A percentile compares a stretch with the other conserved stretches of the same genome.
Evolutionary conservation across 192 early-diverging fungal genomes (phyloP).

Genomic region (Coemansia umbellata): DNA sequence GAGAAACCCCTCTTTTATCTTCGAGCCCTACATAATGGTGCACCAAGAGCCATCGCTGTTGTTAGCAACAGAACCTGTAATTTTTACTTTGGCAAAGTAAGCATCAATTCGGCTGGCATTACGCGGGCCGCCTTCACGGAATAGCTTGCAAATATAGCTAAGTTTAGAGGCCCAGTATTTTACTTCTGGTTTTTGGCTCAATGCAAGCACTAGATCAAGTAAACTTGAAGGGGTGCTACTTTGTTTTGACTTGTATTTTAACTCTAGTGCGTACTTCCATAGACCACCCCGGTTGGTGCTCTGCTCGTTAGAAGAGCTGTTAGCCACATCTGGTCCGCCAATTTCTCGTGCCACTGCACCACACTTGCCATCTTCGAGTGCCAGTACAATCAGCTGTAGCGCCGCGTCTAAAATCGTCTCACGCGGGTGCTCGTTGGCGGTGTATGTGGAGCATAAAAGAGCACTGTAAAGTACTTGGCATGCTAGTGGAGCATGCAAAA

Average conservation of each 20-base stretch:
- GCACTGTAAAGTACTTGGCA: slow-evolving; percentile 77
- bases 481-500: slow-evolving; percentile 71
- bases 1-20: too few species aligned
- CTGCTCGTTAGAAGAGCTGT: not conserved
- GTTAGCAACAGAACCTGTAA: too few species aligned
- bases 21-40: too few species aligned
- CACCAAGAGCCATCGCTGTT: too few species aligned
- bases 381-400: slow-evolving; percentile 76
- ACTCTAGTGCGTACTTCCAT: slow-evolving; percentile 49
- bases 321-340: slow-evolving; percentile 17
- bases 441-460: slow-evolving; percentile 68
- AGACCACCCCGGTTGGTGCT: slow-evolving; percentile 33
- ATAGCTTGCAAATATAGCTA: slow-evolving; percentile 62
- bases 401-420: slow-evolving; percentile 79
- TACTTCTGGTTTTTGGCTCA: slow-evolving; percentile 65
- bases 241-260: slow-evolving; percentile 36
- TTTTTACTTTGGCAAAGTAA: slow-evolving; percentile 40
- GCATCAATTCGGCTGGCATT: slow-evolving; percentile 47
- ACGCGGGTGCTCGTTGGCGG: slow-evolving; percentile 51
- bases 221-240: slow-evolving; percentile 56
- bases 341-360: slow-evolving; percentile 47
- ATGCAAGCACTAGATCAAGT: slow-evolving; percentile 64
- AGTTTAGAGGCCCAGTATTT: slow-evolving; percentile 70
- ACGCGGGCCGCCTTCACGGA: slow-evolving; percentile 63
- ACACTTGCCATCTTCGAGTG: slow-evolving; percentile 50